Conservation (phyloP, 169 alveolate species). For the Plasmodium malariae region DNA sequence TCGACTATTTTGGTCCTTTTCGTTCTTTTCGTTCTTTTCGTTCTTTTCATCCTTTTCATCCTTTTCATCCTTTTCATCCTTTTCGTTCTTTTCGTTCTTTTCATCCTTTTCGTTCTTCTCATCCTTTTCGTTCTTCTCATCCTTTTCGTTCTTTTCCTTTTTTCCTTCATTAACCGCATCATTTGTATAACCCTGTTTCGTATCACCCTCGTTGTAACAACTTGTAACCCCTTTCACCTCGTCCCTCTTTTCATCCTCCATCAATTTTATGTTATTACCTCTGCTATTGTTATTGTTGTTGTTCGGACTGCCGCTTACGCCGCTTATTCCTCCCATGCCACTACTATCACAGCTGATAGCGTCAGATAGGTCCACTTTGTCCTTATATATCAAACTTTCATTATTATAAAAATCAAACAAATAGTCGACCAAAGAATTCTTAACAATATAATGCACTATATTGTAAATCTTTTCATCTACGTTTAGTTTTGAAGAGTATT, state of each 20-base stretch:
- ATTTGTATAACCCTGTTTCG: not conserved
- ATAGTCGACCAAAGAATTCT: slow-evolving; percentile 30
- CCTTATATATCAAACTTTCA: slow-evolving; percentile 30
- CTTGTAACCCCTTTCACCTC: not conserved
- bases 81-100: not conserved
- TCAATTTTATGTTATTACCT: not conserved
- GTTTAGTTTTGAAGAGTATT: slow-evolving; percentile 38
- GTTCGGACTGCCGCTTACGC: not conserved
- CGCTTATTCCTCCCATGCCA: not conserved
- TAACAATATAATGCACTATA: slow-evolving; percentile 39
- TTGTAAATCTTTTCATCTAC: slow-evolving; percentile 47
- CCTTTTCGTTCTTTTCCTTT: not conserved
- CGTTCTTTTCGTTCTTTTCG: not conserved
- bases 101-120: not conserved
- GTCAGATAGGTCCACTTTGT: slow-evolving; percentile 1
- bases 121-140: not conserved
- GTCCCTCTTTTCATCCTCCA: not conserved
- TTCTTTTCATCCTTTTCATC: not conserved
- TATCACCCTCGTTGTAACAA: not conserved
- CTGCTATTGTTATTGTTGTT: not conserved
- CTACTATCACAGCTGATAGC: not conserved
- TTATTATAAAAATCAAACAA: slow-evolving; percentile 38
- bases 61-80: not conserved
- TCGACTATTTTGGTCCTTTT: not conserved
- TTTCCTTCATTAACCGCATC: not conserved